Evolutionary conservation across 306 rosid species (phyloP).

Genomic region (barrel medic (Medicago truncatula)): MtrunA17r5.0-ANR NC_053049.1:40001001-40001500

Average conservation of each 20-base stretch:
- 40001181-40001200: constrained; percentile 70
- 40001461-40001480: constrained; percentile 35
- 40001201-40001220: constrained; percentile 73
- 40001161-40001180: constrained; percentile 62
- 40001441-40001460: constrained; percentile 26
- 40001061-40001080: constrained; percentile 64
- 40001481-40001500: neutral
- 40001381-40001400: constrained; percentile 9
- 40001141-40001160: constrained; percentile 85
- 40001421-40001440: constrained; percentile 10
- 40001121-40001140: constrained; percentile 70
- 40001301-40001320: constrained; percentile 69
- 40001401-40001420: constrained; percentile 23
- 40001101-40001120: constrained; percentile 76
- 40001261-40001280: constrained; percentile 67
- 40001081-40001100: constrained; percentile 71
- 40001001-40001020: constrained; percentile 65
- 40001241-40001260: constrained; percentile 61
- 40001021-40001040: constrained; percentile 61
- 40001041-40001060: constrained; percentile 69
- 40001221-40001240: constrained; percentile 78
- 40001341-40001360: constrained; percentile 31
- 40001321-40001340: constrained; percentile 67
- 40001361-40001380: constrained; percentile 35
- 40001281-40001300: constrained; percentile 83